These are phyloP conservation scores for Hypoxylon rickii DNA, from an alignment of 495 filamentous ascomycete genomes.

Conservation along the genomic window DNA sequence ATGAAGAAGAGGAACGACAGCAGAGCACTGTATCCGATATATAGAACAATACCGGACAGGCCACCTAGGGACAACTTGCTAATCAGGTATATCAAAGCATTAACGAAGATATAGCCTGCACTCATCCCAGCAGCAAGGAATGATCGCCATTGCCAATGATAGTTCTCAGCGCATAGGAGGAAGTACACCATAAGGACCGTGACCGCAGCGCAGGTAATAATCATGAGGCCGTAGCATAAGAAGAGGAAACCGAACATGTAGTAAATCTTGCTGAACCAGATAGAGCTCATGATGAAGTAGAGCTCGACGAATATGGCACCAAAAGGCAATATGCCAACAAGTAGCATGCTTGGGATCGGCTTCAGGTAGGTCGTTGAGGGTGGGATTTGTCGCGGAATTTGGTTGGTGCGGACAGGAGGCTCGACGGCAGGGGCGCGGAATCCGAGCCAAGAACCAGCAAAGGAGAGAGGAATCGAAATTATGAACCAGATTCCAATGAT, in stretches of 20 bases:
- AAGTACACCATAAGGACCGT: conserved; percentile 94
- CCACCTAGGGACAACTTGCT: conserved; percentile 83
- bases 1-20: conserved; percentile 92
- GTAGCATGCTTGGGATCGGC: conserved; percentile 81
- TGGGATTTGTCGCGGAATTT: conserved; percentile 96
- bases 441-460: conserved; percentile 90
- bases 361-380: conserved; percentile 78
- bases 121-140: conserved; percentile 88
- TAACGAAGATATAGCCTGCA: conserved; percentile 85
- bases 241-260: conserved; percentile 99
- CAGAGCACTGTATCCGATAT: conserved; percentile 88
- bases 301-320: conserved; percentile 96
- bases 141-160: conserved; percentile 97
- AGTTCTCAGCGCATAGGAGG: conserved; percentile 92
- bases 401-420: conserved; percentile 90
- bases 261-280: conserved; percentile 98
- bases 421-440: conserved; percentile 70
- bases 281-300: conserved; percentile 96
- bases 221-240: conserved; percentile 96
- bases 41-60: conserved; percentile 83
- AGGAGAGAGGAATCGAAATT: conserved; percentile 88
- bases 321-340: conserved; percentile 91
- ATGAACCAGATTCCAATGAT: conserved; percentile 94
- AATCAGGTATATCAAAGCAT: conserved; percentile 86
- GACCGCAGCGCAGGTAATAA: conserved; percentile 89